phyloP scores from a whole-genome alignment of 306 rosid species.

The Alnus glutinosa region DNA sequence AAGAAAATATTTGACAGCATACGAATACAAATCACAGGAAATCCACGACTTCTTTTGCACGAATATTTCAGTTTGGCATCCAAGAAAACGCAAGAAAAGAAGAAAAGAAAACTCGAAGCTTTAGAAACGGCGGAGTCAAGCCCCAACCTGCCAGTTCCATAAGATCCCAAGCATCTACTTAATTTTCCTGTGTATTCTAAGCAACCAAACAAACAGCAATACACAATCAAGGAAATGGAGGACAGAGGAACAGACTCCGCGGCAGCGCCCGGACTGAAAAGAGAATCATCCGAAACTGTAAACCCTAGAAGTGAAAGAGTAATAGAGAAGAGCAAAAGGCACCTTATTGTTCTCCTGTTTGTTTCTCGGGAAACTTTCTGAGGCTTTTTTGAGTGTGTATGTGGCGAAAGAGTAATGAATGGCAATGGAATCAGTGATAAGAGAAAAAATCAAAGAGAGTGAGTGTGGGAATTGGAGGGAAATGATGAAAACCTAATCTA shows the following conservation, averaged over 20 bases:
- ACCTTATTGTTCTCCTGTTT: background rate
- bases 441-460: background rate
- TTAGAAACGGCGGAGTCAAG: background rate
- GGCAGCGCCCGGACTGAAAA: conserved; percentile 13
- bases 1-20: background rate
- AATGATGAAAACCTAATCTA: conserved; percentile 16
- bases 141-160: background rate
- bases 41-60: background rate
- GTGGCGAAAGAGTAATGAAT: conserved; percentile 9
- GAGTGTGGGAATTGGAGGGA: conserved; percentile 32
- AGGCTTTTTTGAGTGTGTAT: background rate
- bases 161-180: background rate
- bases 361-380: conserved; percentile 14
- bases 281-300: background rate
- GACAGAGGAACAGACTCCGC: background rate
- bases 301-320: conserved; percentile 17
- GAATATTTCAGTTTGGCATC: background rate
- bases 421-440: background rate
- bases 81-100: background rate
- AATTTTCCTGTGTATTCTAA: background rate
- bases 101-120: background rate
- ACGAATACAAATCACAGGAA: background rate
- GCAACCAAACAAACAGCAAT: background rate
- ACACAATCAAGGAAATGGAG: background rate
- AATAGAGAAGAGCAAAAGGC: background rate